These are phyloP conservation scores for Chaetomium strumarium DNA, from an alignment of 2,329 filamentous ascomycete species.

Conservation along the genomic window DNA sequence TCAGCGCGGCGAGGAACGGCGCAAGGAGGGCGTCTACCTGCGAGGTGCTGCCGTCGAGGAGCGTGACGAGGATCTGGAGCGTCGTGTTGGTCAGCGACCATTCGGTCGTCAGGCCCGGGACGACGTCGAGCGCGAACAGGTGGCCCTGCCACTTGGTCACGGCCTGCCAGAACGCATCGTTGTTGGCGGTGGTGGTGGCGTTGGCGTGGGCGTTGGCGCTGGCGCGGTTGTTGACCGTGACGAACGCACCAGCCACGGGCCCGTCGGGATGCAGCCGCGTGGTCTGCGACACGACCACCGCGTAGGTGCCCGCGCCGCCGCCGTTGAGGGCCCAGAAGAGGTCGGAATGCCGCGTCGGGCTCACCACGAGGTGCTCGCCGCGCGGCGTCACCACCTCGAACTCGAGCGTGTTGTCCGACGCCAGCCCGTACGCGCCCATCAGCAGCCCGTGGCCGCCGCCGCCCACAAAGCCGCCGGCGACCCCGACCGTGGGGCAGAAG, in stretches of 20 bases:
- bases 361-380: slow-evolving; percentile 25
- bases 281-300: slow-evolving; percentile 15
- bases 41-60: not conserved
- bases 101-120: not conserved
- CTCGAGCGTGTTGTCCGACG: slow-evolving; percentile 14
- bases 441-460: slow-evolving; percentile 13
- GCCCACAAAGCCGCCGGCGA: slow-evolving; percentile 11
- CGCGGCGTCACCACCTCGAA: slow-evolving; percentile 36
- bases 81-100: too few relatives aligned
- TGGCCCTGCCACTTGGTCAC: slow-evolving; percentile 4
- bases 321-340: slow-evolving; percentile 23
- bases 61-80: not conserved
- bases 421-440: slow-evolving; percentile 7
- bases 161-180: not conserved
- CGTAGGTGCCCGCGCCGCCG: slow-evolving; percentile 20
- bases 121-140: slow-evolving; percentile 3
- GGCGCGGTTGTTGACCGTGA: slow-evolving; percentile 11
- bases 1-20: not conserved
- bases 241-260: not conserved
- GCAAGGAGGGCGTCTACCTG: not conserved
- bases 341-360: slow-evolving; percentile 17
- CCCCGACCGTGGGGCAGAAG: slow-evolving; percentile 15
- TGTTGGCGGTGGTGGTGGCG: not conserved
- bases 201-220: not conserved
- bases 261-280: slow-evolving; percentile 4